Conservation (phyloP, 441 rosid genomes). For the Melastoma candidum region DNA sequence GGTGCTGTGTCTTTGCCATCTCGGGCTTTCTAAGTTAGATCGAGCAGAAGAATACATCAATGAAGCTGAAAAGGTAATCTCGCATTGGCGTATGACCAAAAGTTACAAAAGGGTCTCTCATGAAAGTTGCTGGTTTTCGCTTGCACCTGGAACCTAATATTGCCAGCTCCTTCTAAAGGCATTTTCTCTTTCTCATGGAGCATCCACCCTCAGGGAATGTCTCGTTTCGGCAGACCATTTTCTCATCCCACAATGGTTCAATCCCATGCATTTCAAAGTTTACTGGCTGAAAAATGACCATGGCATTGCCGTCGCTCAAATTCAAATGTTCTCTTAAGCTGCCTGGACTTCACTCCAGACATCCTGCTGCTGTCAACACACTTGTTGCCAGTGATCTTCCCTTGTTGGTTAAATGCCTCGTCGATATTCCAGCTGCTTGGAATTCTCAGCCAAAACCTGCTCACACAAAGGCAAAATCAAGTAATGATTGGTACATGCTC, state of each 20-base stretch:
- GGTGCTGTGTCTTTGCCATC: conserved; percentile 85
- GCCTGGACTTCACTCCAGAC: conserved; percentile 78
- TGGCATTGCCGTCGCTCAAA: conserved; percentile 51
- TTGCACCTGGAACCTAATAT: conserved; percentile 86
- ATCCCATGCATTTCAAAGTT: conserved; percentile 69
- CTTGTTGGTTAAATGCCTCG: conserved; percentile 32
- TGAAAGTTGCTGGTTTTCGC: conserved; percentile 12
- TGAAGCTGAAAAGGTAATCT: conserved; percentile 82
- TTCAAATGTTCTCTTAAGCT: conserved; percentile 50
- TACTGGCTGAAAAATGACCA: conserved; percentile 50
- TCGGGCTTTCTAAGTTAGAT: conserved; percentile 69
- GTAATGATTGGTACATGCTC: neutral
- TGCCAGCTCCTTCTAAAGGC: conserved; percentile 88
- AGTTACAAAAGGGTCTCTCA: neutral
- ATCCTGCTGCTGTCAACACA: conserved; percentile 81
- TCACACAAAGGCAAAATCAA: conserved; percentile 6
- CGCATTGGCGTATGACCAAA: neutral
- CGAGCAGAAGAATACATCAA: conserved; percentile 76
- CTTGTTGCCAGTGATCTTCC: neutral
- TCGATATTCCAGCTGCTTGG: conserved; percentile 63
- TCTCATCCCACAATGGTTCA: conserved; percentile 7
- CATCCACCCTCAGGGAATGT: no score
- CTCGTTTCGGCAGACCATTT: no score
- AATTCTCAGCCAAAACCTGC: conserved; percentile 66
- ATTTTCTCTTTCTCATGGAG: conserved; percentile 8